Evolutionary conservation across 2,329 filamentous ascomycete species (phyloP).

Genomic region (Pestalotiopsis sp.): DNA sequence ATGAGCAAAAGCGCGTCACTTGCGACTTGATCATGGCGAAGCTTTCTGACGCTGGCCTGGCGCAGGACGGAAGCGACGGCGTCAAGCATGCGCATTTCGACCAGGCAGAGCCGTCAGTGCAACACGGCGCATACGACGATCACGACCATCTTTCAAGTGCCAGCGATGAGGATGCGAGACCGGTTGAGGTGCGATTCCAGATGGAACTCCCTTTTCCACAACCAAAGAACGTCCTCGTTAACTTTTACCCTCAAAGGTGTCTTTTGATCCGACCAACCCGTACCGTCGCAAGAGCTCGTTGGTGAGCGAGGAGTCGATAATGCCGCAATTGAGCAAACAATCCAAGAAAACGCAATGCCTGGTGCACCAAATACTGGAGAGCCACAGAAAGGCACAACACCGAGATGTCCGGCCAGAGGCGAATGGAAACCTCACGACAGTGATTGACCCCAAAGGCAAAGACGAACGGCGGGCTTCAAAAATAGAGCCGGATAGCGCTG

Average conservation of each 20-base stretch:
- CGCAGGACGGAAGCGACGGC: slow-evolving; percentile 21
- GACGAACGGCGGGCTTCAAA: slow-evolving; percentile 22
- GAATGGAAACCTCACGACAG: slow-evolving; percentile 27
- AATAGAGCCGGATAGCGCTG: slow-evolving; percentile 44
- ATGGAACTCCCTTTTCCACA: neutral
- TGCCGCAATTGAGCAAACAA: slow-evolving; percentile 37
- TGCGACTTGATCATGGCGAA: slow-evolving; percentile 20
- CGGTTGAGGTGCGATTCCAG: slow-evolving; percentile 51
- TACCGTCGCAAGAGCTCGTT: slow-evolving; percentile 71
- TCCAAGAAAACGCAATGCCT: slow-evolving; percentile 59
- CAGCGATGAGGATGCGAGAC: slow-evolving; percentile 53
- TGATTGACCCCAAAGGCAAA: slow-evolving; percentile 39
- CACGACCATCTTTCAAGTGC: slow-evolving; percentile 44
- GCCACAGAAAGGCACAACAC: slow-evolving; percentile 43
- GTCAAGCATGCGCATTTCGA: slow-evolving; percentile 33
- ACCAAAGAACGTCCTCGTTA: slow-evolving; percentile 5
- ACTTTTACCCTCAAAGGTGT: slow-evolving; percentile 45
- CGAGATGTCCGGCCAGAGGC: slow-evolving; percentile 28
- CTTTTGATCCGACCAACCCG: slow-evolving; percentile 62
- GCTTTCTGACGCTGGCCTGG: slow-evolving; percentile 13
- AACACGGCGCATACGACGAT: slow-evolving; percentile 27
- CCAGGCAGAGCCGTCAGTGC: neutral
- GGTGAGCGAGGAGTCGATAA: slow-evolving; percentile 50
- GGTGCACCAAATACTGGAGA: slow-evolving; percentile 67
- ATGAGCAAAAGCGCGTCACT: neutral